Base-by-base conservation (phyloP, 2,329 filamentous ascomycete species). In the Dothistroma septosporum region DNA sequence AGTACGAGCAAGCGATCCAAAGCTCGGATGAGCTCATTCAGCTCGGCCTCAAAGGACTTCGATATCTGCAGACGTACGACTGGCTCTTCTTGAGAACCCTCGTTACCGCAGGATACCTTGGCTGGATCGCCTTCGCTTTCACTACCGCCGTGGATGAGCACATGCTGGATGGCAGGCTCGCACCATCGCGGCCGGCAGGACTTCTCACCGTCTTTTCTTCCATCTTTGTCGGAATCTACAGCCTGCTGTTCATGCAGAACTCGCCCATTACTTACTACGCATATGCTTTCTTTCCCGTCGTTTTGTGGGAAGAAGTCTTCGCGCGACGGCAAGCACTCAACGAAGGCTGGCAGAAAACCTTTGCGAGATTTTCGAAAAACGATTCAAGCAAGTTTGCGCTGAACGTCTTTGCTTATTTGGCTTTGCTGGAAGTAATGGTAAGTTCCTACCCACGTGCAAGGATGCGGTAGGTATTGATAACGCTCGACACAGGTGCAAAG, bases 31-130 rank as follows among this genome's bases (percentile, higher is more conserved):
- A 86, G 31, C 80, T 99, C 14, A 89, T 97, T 62, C 83, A 88
- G 61, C 78, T 90, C 55, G 88, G 86, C 1, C 82, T 99, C 0
- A 84, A 91, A 63, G 94, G 94, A 8, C 79, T 99, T 62, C 85
- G 94, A 55, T 99, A 99, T 74, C 82, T 99, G 28, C 94, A 99
- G 76, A 99, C 92, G 0, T 99, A 99, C 70, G 94, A 99, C 77
- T 99, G 94, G 94, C 82, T 99, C 2, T 99, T 99, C 76, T 79
- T 99, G 37, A 84, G 94, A 62, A 89, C 91, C 1, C 81, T 99
- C 54, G 89, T 99, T 61, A 97, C 94, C 1, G 73, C 89, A 12
- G 94, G 94, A 19, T 99, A 97, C 71, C 78, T 97, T 8, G 94
- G 94, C 21, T 99, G 93, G 93, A 95, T 97, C 72, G 88, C 89